phyloP scores from a whole-genome alignment of 2,329 filamentous ascomycete species.

The Torrubiellomyces zombiae region DNA sequence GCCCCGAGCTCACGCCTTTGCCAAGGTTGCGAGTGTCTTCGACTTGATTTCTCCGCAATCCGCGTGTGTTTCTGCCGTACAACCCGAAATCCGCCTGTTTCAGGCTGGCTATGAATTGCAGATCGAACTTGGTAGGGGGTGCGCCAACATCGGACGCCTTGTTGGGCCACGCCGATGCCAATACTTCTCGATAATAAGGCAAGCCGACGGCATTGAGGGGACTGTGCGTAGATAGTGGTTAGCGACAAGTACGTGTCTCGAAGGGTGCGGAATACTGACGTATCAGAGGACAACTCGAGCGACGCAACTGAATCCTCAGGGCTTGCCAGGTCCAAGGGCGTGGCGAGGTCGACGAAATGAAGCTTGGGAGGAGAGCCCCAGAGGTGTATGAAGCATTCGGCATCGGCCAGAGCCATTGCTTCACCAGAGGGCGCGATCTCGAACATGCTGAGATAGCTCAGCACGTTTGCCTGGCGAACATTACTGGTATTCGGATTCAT shows the following conservation, averaged over 20 bases:
- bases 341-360: slow-evolving; percentile 69
- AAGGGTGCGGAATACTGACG: too few relatives aligned
- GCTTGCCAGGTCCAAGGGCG: slow-evolving; percentile 63
- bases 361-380: slow-evolving; percentile 81
- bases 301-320: slow-evolving; percentile 37
- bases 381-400: slow-evolving; percentile 62
- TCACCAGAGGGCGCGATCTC: slow-evolving; percentile 82
- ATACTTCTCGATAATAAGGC: slow-evolving; percentile 77
- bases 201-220: slow-evolving; percentile 77
- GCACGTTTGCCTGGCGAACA: slow-evolving; percentile 66
- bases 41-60: slow-evolving; percentile 62
- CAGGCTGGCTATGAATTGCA: slow-evolving; percentile 49
- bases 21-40: slow-evolving; percentile 55
- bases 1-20: slow-evolving; percentile 40
- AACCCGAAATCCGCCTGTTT: slow-evolving; percentile 59
- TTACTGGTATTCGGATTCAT: slow-evolving; percentile 85
- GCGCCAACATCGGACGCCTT: slow-evolving; percentile 73
- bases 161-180: slow-evolving; percentile 85
- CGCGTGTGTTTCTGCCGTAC: slow-evolving; percentile 62
- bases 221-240: slow-evolving; percentile 23
- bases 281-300: slow-evolving; percentile 56
- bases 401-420: slow-evolving; percentile 65
- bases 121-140: slow-evolving; percentile 60
- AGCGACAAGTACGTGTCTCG: too few relatives aligned
- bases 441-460: slow-evolving; percentile 58